phyloP scores from a whole-genome alignment of 2,329 filamentous ascomycete genomes.

The Phialemoniopsis sp. region DNA sequence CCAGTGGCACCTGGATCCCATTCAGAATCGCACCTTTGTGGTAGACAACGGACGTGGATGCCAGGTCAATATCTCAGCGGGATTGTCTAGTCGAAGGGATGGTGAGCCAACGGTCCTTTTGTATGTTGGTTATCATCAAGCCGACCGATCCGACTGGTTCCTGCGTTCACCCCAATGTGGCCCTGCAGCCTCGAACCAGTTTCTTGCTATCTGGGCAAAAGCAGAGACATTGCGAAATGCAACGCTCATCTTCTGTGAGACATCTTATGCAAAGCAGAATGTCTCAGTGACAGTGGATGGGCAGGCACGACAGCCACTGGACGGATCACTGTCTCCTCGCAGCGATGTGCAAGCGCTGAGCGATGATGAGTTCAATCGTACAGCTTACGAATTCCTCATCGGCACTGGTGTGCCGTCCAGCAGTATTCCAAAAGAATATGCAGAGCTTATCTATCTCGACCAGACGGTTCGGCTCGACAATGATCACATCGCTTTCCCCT shows the following conservation, averaged over 20 bases:
- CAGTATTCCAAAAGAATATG: constrained; percentile 12
- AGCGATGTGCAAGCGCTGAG: constrained; percentile 9
- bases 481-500: constrained; percentile 9
- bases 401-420: constrained; percentile 16
- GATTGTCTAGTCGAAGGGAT: constrained; percentile 1
- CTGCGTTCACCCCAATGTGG: constrained; percentile 27
- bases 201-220: constrained; percentile 21
- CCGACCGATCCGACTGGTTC: constrained; percentile 22
- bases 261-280: constrained; percentile 38
- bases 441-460: constrained; percentile 16
- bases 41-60: constrained; percentile 34
- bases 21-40: constrained; percentile 4
- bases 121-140: constrained; percentile 38
- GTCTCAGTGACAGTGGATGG: constrained; percentile 32
- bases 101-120: constrained; percentile 20
- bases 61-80: constrained; percentile 15
- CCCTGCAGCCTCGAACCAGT: constrained; percentile 26
- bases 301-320: constrained; percentile 2
- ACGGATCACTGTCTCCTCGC: constrained; percentile 1
- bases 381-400: constrained; percentile 26
- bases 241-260: constrained; percentile 35
- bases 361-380: constrained; percentile 23
- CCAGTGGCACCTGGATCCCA: background rate
- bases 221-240: constrained; percentile 8
- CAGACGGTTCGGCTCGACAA: constrained; percentile 13